phyloP scores from a whole-genome alignment of 305 asterid genomes.

The Fraxinus angustifolia region DNA sequence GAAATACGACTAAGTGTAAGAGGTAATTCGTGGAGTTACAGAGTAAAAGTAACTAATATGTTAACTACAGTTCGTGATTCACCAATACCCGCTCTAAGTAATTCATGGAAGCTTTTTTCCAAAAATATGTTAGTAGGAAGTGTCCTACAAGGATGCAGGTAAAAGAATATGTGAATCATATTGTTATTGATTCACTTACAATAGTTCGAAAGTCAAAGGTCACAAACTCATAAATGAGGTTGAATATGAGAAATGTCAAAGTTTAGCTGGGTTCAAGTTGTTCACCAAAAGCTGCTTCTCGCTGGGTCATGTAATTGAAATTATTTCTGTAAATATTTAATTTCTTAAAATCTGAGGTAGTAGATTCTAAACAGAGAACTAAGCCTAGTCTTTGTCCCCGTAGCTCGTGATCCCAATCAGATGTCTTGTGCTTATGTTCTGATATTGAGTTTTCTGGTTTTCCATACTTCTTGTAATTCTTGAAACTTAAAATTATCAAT shows the following conservation, averaged over 20 bases:
- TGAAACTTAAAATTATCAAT: neutral
- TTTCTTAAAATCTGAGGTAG: constrained; percentile 6
- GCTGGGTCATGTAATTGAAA: neutral
- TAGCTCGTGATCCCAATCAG: neutral
- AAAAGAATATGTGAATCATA: neutral
- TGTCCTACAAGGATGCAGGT: neutral
- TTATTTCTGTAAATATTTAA: neutral
- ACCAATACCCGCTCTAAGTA: neutral
- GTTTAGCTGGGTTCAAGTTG: neutral
- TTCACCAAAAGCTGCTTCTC: neutral
- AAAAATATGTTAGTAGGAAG: neutral
- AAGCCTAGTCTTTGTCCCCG: neutral
- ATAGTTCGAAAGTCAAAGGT: neutral
- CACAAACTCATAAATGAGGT: neutral
- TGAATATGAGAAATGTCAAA: neutral
- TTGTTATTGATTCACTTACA: neutral
- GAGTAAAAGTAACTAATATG: neutral
- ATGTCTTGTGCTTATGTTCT: neutral
- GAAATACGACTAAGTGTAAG: neutral
- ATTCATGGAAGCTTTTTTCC: neutral
- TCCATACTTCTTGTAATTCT: neutral
- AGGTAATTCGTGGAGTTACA: neutral
- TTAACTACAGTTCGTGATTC: neutral
- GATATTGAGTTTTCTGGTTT: neutral
- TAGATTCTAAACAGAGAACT: neutral